These are phyloP conservation scores for Echria macrotheca DNA, from an alignment of 495 filamentous ascomycete species.

Conservation along the genomic window DNA sequence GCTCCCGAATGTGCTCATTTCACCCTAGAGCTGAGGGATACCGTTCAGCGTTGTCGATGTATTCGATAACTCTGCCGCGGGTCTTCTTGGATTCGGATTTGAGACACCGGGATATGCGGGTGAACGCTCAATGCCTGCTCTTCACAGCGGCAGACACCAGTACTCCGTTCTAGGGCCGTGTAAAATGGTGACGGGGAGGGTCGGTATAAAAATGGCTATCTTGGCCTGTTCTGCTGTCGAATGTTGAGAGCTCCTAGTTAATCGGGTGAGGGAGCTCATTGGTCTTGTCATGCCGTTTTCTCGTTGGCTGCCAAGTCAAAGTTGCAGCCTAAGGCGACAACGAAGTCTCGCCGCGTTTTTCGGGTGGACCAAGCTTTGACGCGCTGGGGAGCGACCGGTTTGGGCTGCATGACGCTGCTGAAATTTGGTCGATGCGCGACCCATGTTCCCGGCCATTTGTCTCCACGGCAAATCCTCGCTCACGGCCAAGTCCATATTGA, in stretches of 20 bases:
- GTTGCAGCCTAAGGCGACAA: slow-evolving; percentile 3
- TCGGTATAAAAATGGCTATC: no score
- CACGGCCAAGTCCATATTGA: slow-evolving; percentile 19
- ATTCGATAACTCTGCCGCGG: no score
- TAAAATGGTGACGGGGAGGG: no score
- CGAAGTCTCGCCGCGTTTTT: not conserved
- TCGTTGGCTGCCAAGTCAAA: not conserved
- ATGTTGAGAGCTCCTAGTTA: no score
- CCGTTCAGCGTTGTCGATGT: no score
- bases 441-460: slow-evolving; percentile 7
- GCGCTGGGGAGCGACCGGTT: slow-evolving; percentile 3
- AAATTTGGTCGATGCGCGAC: slow-evolving; percentile 26
- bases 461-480: slow-evolving; percentile 16
- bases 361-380: slow-evolving; percentile 4
- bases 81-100: not conserved
- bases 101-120: not conserved
- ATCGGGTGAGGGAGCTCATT: no score
- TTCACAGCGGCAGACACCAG: no score
- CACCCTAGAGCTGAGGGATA: not conserved
- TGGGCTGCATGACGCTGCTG: slow-evolving; percentile 17
- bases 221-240: no score
- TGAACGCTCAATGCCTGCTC: no score
- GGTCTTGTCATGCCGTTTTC: not conserved
- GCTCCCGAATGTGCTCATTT: slow-evolving; percentile 65
- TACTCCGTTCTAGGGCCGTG: no score